A percentile compares a stretch with the other conserved stretches of the same genome.
Conservation (phyloP, 2,329 filamentous ascomycete species). For the Sclerotinia spermophila region DNA sequence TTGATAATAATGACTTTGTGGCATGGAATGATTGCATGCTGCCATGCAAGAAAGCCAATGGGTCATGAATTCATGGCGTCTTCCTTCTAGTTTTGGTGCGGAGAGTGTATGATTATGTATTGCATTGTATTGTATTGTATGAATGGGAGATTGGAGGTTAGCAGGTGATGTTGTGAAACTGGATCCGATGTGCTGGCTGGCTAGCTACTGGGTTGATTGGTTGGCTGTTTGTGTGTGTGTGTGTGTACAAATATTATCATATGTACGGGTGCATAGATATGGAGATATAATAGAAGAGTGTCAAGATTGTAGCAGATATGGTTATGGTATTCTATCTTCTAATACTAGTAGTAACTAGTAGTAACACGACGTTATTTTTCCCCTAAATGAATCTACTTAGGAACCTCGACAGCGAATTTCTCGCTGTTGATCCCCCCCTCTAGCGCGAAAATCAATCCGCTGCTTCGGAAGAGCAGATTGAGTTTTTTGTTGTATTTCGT, state of each 20-base stretch:
- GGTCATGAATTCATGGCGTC: background rate
- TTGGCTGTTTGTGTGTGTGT: background rate
- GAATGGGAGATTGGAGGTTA: background rate
- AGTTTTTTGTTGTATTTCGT: background rate
- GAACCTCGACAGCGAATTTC: background rate
- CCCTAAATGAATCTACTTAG: background rate
- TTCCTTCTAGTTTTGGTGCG: background rate
- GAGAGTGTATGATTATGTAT: background rate
- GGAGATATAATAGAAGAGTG: background rate
- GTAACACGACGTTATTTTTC: background rate
- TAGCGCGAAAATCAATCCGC: background rate
- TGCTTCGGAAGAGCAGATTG: background rate
- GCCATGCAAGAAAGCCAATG: background rate
- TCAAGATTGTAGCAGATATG: background rate
- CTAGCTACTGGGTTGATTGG: background rate
- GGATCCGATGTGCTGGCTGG: background rate
- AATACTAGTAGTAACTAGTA: background rate
- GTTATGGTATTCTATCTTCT: background rate
- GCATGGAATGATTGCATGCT: background rate
- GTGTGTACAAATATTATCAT: background rate
- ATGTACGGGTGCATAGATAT: background rate
- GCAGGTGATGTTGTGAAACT: background rate
- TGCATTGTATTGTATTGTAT: background rate
- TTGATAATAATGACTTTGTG: background rate
- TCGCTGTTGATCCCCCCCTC: background rate